Evolutionary conservation across 108 stramenopile genomes (phyloP), one percentile per base, ranked within the genome.

Genomic region (Skeletonema costatum): DNA sequence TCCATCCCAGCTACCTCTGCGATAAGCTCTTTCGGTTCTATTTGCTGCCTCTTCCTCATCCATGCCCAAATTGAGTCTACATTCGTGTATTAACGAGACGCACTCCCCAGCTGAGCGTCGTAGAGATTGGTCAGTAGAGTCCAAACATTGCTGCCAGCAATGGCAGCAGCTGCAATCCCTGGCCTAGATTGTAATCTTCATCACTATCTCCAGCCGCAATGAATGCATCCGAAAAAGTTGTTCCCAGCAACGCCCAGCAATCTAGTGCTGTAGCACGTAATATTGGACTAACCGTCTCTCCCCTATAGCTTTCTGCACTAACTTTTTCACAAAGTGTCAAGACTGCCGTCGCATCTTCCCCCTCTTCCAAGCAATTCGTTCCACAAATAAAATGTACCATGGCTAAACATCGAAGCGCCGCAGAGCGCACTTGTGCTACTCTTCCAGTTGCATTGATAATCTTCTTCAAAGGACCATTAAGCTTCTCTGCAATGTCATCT

Each of bases 1-100:
- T 53, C 92, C 91, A 78, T 93, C 95, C 95, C 95, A 96, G 2
- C 87, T 88, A 48, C 94, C 83, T 66, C 76, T 66, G 41, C 73
- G 70, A 76, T 80, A 94, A 50, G 79, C 72, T 11, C 75, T 64
- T 42, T 87, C 87, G 31, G 89, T 91, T 16, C 78, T 61, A 70
- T 89, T 92, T 42, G 71, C 81, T 10, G 80, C 85, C 19, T 80
- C 82, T 11, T 76, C 75, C 29, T 77, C 83, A 29, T 71, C 66
- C 46, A 86, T 44, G 2, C 92, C 94, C 66, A 93, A 66, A 32
- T 84, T 78, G 25, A 93, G 74, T 58, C 94, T 77, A 11, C 86
- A 82, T 61, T 92, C 88, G 70, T 96, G 95, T 68, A 96, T 93
- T 12, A 87, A 83, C 5, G 91, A 78, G 17, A 96, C 68, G 60